A percentile compares a stretch with the other conserved stretches of the same genome.
phyloP scores from a whole-genome alignment of 345 rosid genomes.

The Euclidium syriacum region DNA sequence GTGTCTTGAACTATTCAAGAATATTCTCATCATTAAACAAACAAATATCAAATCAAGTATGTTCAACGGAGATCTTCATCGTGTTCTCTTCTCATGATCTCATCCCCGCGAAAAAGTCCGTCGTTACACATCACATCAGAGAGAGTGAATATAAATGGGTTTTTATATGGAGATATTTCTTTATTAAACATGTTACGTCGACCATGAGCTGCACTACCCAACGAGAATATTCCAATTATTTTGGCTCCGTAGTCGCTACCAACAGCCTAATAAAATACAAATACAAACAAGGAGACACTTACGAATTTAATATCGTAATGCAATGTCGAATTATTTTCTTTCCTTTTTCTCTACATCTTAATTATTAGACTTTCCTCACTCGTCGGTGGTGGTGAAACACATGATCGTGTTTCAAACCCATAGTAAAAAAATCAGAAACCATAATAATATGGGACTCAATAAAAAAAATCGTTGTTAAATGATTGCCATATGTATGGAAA shows the following conservation, averaged over 20 bases:
- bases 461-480: no score
- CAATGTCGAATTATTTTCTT: no score
- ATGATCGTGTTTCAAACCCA: no score
- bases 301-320: not conserved
- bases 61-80: conserved; percentile 9
- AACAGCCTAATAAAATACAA: conserved; percentile 15
- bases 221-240: conserved; percentile 27
- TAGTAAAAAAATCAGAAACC: no score
- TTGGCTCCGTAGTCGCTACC: conserved; percentile 23
- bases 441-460: no score
- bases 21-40: not conserved
- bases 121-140: not conserved
- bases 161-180: not conserved
- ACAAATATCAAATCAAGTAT: not conserved
- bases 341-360: no score
- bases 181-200: conserved; percentile 11
- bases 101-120: not conserved
- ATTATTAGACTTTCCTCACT: no score
- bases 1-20: conserved; percentile 1
- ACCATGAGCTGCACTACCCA: conserved; percentile 27
- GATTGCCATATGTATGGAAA: no score
- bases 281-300: not conserved
- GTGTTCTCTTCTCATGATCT: conserved; percentile 25
- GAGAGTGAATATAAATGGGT: not conserved
- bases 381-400: no score